phyloP scores from a whole-genome alignment of 2,329 filamentous ascomycete species.

The Colletotrichum cordylinicola region DNA sequence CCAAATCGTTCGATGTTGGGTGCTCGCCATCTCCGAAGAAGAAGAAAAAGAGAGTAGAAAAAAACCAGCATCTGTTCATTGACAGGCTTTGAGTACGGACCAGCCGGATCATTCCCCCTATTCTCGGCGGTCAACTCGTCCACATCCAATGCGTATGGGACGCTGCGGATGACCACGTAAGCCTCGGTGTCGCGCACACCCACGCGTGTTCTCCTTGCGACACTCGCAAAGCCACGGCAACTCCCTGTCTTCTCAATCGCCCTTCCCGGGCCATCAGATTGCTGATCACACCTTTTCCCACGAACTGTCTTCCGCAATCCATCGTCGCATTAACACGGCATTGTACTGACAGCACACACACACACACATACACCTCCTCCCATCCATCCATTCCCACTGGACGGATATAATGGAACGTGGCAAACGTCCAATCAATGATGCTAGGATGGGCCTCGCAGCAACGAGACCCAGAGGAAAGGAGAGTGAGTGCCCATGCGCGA shows the following conservation, averaged over 20 bases:
- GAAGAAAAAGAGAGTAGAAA: too few relatives aligned
- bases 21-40: neutral
- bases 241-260: neutral
- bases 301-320: neutral
- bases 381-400: neutral
- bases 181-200: neutral
- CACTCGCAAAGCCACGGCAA: neutral
- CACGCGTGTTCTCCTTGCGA: neutral
- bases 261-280: neutral
- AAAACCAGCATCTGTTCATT: neutral
- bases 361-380: neutral
- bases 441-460: neutral
- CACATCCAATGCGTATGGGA: neutral
- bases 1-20: neutral
- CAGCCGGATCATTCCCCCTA: neutral
- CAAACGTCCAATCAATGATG: neutral
- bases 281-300: neutral
- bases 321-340: neutral
- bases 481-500: neutral
- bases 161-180: neutral
- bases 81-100: neutral
- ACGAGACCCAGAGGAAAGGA: neutral
- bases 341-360: neutral
- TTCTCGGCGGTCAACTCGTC: neutral
- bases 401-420: neutral